Base-by-base conservation (phyloP, 2,329 filamentous ascomycete genomes). In the Fusarium buharicum region DNA sequence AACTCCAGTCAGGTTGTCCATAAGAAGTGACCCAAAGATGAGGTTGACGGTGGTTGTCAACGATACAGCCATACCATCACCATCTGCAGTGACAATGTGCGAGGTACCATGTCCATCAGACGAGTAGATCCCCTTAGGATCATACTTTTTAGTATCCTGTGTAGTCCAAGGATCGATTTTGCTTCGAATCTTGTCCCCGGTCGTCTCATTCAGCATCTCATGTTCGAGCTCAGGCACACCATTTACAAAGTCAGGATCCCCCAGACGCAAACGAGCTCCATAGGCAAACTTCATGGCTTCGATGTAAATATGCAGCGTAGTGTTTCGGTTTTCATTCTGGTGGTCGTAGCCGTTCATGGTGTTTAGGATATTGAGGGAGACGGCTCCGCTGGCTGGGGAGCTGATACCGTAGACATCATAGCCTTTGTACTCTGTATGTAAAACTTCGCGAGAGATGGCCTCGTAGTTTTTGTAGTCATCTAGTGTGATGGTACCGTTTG, bases 231-330 rank as follows among this genome's bases (percentile, higher is more conserved):
- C 62, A 9, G 81, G 77, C 46, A 94, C 79, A 27, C 85, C 85
- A 1, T 81, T 66, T 4, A 96, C 85, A 72, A 90, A 97, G 1
- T 78, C 80, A 0, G 94, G 95, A 73, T 98, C 95, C 5, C 93
- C 94, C 0, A 98, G 84, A 24, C 88, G 82, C n/a, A 87, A 83
- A 54, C 93, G 87, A 68, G 90, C 80, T 4, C 89, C 93, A 73
- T 97, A 98, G 3, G 86, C 93, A 74, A 96, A 98, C 18, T 92
- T 86, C 79, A 97, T 92, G 12, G 93, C 90, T 80, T 98, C 95
- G 70, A 92, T 87, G 64, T 97, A 84, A 13, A 91, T 86, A 76
- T 98, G 95, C 1, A 89, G 89, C 33, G 88, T 92, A 1, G 96
- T 78, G 66, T 92, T 88, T 17, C 75, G 74, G 38, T 84, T 78